Percentiles rank a stretch among this genome's conserved stretches.
phyloP scores from a whole-genome alignment of 2,329 filamentous ascomycete species.

The Volutella citrinella region DNA sequence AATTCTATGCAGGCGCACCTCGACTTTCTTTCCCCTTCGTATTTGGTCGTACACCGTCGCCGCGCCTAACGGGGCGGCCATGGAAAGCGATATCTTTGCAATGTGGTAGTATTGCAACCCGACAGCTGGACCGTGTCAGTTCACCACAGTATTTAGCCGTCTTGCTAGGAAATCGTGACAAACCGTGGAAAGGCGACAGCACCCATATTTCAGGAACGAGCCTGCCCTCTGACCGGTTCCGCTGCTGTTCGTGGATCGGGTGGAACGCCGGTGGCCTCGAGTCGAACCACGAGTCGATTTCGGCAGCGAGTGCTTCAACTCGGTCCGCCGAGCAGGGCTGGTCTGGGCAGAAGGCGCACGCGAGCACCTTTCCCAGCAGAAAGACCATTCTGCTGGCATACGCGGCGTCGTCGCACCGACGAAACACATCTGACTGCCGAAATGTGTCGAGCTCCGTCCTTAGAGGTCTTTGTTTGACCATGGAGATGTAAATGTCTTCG shows the following conservation, averaged over 20 bases:
- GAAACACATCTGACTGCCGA: conserved; percentile 14
- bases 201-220: conserved; percentile 11
- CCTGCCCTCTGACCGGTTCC: conserved; percentile 7
- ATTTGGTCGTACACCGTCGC: conserved; percentile 12
- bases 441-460: conserved; percentile 13
- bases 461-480: conserved; percentile 13
- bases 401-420: conserved; percentile 10
- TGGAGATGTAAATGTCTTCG: conserved; percentile 16
- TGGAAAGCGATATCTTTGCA: conserved; percentile 10
- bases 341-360: conserved; percentile 7
- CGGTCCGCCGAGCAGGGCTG: conserved; percentile 4
- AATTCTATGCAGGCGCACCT: conserved; percentile 5
- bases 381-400: conserved; percentile 13
- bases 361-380: conserved; percentile 5
- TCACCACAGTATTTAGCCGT: too few species aligned
- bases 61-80: conserved; percentile 8
- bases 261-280: conserved; percentile 10
- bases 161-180: background rate
- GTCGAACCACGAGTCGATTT: conserved; percentile 10
- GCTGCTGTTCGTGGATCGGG: conserved; percentile 9
- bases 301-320: conserved; percentile 1
- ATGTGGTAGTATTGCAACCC: conserved; percentile 15
- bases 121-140: conserved; percentile 6
- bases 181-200: conserved; percentile 11
- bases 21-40: conserved; percentile 9